These are phyloP conservation scores for Boletus tylopilopsis DNA, from an alignment of 768 basidiomycete species.

Conservation along the genomic window DNA sequence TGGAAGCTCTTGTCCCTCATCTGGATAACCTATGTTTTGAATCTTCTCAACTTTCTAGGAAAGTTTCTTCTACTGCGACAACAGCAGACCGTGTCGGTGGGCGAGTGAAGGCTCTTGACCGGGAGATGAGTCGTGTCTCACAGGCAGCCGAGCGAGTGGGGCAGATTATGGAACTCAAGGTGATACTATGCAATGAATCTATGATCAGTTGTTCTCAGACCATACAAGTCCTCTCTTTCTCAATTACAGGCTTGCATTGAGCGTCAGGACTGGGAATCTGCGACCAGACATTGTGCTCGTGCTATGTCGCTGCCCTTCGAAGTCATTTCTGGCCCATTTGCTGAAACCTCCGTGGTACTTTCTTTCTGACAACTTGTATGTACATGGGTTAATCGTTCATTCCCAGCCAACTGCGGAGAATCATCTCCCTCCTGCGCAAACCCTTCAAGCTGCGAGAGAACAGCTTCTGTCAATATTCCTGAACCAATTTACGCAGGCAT, in stretches of 20 bases:
- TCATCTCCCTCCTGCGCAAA: constrained; percentile 82
- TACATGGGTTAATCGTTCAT: not conserved
- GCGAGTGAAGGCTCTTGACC: constrained; percentile 82
- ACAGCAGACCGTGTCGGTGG: constrained; percentile 91
- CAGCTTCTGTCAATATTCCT: constrained; percentile 74
- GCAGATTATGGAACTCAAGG: constrained; percentile 95
- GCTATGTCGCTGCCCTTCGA: constrained; percentile 82
- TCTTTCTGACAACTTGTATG: not conserved
- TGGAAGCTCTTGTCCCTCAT: constrained; percentile 57
- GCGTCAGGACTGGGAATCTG: constrained; percentile 91
- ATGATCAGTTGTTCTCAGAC: constrained; percentile 24
- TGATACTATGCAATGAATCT: constrained; percentile 25
- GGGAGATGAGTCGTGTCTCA: constrained; percentile 87
- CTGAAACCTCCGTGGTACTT: constrained; percentile 82
- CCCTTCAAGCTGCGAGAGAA: constrained; percentile 71
- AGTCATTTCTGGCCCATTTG: constrained; percentile 80
- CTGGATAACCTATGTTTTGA: constrained; percentile 63
- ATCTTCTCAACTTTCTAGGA: constrained; percentile 48
- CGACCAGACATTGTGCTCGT: constrained; percentile 83
- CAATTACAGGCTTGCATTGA: constrained; percentile 62
- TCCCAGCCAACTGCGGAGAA: constrained; percentile 84
- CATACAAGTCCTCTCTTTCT: constrained; percentile 58
- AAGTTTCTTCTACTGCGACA: constrained; percentile 67
- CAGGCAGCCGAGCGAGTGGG: constrained; percentile 90
- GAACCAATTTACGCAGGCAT: constrained; percentile 79